A percentile compares a stretch with the other conserved stretches of the same genome.
These are phyloP conservation scores for Endocalyx cinctus DNA, from an alignment of 2,329 filamentous ascomycete genomes.

Conservation along the genomic window DNA sequence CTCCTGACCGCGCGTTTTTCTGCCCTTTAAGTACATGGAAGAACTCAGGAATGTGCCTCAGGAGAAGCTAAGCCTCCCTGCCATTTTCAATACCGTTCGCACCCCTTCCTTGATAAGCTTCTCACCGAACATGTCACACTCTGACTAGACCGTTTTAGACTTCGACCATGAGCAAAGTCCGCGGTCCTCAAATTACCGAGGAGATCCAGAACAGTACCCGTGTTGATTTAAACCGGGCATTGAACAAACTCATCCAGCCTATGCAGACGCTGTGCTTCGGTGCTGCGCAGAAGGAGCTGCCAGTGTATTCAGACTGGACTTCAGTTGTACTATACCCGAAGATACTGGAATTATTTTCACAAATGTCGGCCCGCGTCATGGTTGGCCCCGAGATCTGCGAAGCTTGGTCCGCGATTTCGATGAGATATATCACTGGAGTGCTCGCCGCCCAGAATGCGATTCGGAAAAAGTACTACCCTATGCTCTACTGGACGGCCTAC, in stretches of 20 bases:
- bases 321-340: constrained; percentile 10
- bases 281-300: constrained; percentile 9
- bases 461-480: constrained; percentile 10
- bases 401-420: constrained; percentile 12
- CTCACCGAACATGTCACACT: neutral
- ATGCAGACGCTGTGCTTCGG: constrained; percentile 10
- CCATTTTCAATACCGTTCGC: constrained; percentile 7
- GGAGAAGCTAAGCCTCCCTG: constrained; percentile 9
- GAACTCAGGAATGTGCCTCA: constrained; percentile 10
- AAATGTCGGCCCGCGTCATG: constrained; percentile 18
- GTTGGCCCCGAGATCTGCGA: constrained; percentile 13
- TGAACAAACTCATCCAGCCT: constrained; percentile 11
- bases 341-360: constrained; percentile 10
- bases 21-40: constrained; percentile 7
- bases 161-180: constrained; percentile 9
- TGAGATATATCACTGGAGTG: constrained; percentile 11
- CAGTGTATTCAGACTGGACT: constrained; percentile 9
- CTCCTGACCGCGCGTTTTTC: constrained; percentile 6
- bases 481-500: constrained; percentile 14
- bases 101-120: neutral
- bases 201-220: constrained; percentile 9
- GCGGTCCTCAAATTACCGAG: constrained; percentile 9
- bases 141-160: constrained; percentile 2
- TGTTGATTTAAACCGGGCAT: constrained; percentile 8
- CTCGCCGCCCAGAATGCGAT: constrained; percentile 12